These are phyloP conservation scores for Boletus edulis DNA, from an alignment of 768 basidiomycete genomes.

Conservation along the genomic window DNA sequence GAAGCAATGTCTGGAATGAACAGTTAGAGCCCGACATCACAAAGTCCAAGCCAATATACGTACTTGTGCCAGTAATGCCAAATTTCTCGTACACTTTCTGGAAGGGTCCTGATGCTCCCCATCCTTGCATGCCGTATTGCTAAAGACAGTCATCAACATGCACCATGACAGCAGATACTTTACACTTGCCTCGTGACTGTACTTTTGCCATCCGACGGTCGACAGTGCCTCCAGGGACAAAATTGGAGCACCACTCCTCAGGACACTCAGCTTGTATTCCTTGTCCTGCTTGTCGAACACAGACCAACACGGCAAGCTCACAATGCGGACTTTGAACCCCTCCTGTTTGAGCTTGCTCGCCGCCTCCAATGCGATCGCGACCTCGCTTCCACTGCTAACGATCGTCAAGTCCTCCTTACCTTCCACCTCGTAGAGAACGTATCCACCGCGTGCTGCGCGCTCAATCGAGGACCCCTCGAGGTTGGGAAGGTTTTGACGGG, in stretches of 20 bases:
- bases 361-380: constrained; percentile 83
- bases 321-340: constrained; percentile 79
- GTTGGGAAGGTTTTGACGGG: constrained; percentile 91
- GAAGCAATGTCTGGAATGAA: constrained; percentile 60
- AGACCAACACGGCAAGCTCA: constrained; percentile 88
- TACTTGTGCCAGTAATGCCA: constrained; percentile 75
- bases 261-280: constrained; percentile 78
- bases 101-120: constrained; percentile 91
- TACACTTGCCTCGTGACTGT: constrained; percentile 71
- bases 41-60: constrained; percentile 24
- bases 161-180: not conserved
- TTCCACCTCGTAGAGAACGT: constrained; percentile 80
- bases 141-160: constrained; percentile 21
- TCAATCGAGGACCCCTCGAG: constrained; percentile 86
- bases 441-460: constrained; percentile 80
- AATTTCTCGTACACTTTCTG: constrained; percentile 90
- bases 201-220: constrained; percentile 85
- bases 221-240: constrained; percentile 84
- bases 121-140: constrained; percentile 71
- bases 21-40: constrained; percentile 6
- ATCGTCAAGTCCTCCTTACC: constrained; percentile 80
- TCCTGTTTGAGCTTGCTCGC: constrained; percentile 73
- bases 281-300: constrained; percentile 80
- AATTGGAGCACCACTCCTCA: constrained; percentile 88
- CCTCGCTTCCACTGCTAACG: constrained; percentile 88